phyloP scores from a whole-genome alignment of 2,329 filamentous ascomycete species.

The Penicillium sp. region DNA sequence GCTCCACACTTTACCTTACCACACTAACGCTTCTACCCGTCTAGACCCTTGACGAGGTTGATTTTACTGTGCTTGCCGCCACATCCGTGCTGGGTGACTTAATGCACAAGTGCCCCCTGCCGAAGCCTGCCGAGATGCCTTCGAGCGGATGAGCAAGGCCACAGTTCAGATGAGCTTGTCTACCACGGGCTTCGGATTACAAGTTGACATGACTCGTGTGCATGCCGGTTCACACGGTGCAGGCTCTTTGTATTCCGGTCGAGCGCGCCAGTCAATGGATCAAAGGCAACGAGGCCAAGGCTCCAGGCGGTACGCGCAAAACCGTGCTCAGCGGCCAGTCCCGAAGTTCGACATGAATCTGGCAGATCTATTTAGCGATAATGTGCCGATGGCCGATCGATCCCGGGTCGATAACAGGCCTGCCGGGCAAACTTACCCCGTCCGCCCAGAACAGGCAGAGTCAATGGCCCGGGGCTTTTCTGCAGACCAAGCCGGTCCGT shows the following conservation, averaged over 20 bases:
- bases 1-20: neutral
- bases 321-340: constrained; percentile 40
- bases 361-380: constrained; percentile 48
- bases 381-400: constrained; percentile 32
- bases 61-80: constrained; percentile 88
- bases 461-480: constrained; percentile 21
- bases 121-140: constrained; percentile 89
- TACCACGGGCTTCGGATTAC: constrained; percentile 69
- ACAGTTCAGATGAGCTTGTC: constrained; percentile 93
- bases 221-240: constrained; percentile 15
- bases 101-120: constrained; percentile 93
- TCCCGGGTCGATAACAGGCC: constrained; percentile 28
- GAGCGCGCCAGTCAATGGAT: constrained; percentile 19
- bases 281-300: constrained; percentile 23
- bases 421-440: constrained; percentile 26
- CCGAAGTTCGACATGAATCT: constrained; percentile 58
- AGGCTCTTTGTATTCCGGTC: constrained; percentile 11
- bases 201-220: constrained; percentile 29
- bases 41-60: constrained; percentile 85
- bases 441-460: constrained; percentile 22
- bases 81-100: constrained; percentile 89
- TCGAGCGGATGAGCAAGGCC: constrained; percentile 89
- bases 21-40: constrained; percentile 12
- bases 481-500: constrained; percentile 21
- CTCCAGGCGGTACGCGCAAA: constrained; percentile 32